phyloP scores from a whole-genome alignment of 192 early-diverging fungal species.

The Coemansia pectinata region DNA sequence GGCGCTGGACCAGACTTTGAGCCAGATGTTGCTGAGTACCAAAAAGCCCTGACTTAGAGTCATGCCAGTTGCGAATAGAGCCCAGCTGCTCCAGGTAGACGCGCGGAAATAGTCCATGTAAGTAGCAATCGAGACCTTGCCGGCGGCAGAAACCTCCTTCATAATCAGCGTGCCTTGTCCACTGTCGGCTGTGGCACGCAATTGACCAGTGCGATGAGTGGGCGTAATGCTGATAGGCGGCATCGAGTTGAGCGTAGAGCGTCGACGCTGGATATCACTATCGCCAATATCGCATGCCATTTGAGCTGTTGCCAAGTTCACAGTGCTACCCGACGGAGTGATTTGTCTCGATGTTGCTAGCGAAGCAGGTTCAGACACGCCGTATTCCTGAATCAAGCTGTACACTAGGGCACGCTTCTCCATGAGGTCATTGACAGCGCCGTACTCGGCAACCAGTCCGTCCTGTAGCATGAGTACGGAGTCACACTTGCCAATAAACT shows the following conservation, averaged over 20 bases:
- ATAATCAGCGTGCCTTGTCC: conserved; percentile 58
- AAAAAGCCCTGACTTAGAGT: conserved; percentile 55
- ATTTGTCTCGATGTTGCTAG: neutral
- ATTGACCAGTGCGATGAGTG: conserved; percentile 16
- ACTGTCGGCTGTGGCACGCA: conserved; percentile 4
- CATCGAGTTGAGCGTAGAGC: conserved; percentile 48
- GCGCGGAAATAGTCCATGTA: conserved; percentile 80
- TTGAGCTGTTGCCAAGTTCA: neutral
- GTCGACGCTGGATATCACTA: conserved; percentile 15
- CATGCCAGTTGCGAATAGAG: conserved; percentile 62
- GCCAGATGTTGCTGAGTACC: conserved; percentile 64
- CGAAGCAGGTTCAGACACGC: conserved; percentile 28
- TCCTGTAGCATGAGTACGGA: conserved; percentile 73
- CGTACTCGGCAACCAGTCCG: conserved; percentile 70
- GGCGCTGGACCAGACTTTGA: conserved; percentile 69
- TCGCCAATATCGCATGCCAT: neutral
- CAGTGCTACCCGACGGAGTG: conserved; percentile 1
- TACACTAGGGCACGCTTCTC: conserved; percentile 60
- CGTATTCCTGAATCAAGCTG: conserved; percentile 75
- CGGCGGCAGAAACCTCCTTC: conserved; percentile 77
- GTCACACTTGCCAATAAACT: conserved; percentile 70
- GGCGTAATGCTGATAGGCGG: conserved; percentile 59
- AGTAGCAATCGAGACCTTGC: conserved; percentile 70
- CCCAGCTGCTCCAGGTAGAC: conserved; percentile 62
- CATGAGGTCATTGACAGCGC: conserved; percentile 70